Base-by-base conservation (phyloP, 2,329 filamentous ascomycete genomes). In the Mollisiaceae sp. region DNA sequence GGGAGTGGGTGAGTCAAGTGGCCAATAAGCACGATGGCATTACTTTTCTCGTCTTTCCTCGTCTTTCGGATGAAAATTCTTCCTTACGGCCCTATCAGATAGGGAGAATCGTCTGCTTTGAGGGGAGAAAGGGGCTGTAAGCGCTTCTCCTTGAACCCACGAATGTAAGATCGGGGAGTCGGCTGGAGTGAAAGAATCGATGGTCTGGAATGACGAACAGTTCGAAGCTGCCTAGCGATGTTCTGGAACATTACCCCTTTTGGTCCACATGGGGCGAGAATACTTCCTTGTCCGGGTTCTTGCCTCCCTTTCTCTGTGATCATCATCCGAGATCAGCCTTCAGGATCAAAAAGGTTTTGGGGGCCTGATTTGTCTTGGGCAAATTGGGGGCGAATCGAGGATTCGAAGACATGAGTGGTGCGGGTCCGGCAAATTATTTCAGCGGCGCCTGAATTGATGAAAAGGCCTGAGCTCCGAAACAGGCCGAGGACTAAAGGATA, bases 241-340 rank as follows among this genome's bases (percentile, higher is more conserved):
- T 54, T 54, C 50, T 54, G 14, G 50, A 54, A 54, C 2, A 32
- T 54, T 54, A 54, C 50, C 50, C 4, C 24, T 54, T 54, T 35
- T 54, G 22, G 50, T 54, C 27, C 8, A 35, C 24, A 50, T 32
- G 38, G 38, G 38, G 38, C 38, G 38, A 41, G 15, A 41, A 35
- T 8, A 12, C 43, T n/a, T 2, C 12, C 43, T 22, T 50, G 45
- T 50, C 22, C 45, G 2, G 20, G 41, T 50, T 22, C 8, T 50
- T 50, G 45, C 45, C 45, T 50, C 45, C 45, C 45, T 8, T 14
- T 20, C 14, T 2, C 8, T 3, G n/a, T 18, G n/a, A 18, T 47
- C n/a, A 18, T 12, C 12, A 18, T 12, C n/a, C 43, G 43, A 47
- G 43, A 47, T n/a, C 43, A 18, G n/a, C 27, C 27, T 32, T 32